Evolutionary conservation across 805 yeast species (phyloP).

Genomic region (Aciculoconidium aculeatum): DNA sequence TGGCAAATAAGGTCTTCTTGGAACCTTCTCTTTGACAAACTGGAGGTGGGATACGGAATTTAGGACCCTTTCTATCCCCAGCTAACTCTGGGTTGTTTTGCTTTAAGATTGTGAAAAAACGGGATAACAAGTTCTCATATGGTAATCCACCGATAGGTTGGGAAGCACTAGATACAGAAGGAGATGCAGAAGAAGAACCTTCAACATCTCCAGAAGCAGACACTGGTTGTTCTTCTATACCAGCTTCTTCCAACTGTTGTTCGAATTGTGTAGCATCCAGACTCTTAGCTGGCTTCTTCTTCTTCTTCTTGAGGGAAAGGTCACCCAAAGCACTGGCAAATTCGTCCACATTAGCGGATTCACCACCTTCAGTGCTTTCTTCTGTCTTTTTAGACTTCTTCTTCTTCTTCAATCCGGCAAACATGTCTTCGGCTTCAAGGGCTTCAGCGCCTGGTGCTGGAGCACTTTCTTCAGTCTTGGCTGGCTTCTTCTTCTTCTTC

Average conservation of each 20-base stretch:
- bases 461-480: conserved; percentile 38
- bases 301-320: conserved; percentile 61
- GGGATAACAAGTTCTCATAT: conserved; percentile 69
- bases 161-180: conserved; percentile 6
- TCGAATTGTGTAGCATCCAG: conserved; percentile 76
- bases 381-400: conserved; percentile 59
- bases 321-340: conserved; percentile 34
- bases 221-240: conserved; percentile 48
- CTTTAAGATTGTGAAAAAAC: conserved; percentile 82
- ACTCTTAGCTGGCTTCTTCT: conserved; percentile 56
- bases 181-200: conserved; percentile 5
- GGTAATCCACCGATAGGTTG: conserved; percentile 49
- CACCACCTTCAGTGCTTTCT: conserved; percentile 16
- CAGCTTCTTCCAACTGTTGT: conserved; percentile 84
- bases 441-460: conserved; percentile 28
- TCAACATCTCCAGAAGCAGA: conserved; percentile 13
- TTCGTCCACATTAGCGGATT: conserved; percentile 24
- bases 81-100: conserved; percentile 97
- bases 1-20: conserved; percentile 93
- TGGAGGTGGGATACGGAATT: conserved; percentile 97
- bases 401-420: conserved; percentile 71
- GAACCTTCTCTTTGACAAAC: conserved; percentile 94
- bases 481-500: conserved; percentile 77
- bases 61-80: conserved; percentile 88
- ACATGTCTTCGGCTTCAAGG: conserved; percentile 47